Conservation (phyloP, 2,329 filamentous ascomycete genomes). For the Torrubiellomyces zombiae region DNA sequence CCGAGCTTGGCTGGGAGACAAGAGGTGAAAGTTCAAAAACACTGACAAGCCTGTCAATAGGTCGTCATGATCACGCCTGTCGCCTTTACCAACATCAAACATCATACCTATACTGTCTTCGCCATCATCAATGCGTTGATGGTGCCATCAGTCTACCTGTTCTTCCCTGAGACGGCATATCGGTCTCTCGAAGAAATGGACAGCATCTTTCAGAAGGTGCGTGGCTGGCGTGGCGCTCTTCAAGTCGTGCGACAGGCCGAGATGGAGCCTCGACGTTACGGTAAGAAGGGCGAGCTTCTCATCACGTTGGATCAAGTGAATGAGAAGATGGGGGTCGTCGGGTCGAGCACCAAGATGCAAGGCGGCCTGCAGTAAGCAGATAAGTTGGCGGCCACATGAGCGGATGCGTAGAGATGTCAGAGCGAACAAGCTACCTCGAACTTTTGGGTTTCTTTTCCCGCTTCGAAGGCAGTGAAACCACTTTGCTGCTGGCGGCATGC, state of each 20-base stretch:
- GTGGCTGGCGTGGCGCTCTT: slow-evolving; percentile 21
- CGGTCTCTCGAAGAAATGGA: slow-evolving; percentile 52
- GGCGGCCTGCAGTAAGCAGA: too few relatives aligned
- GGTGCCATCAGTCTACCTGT: slow-evolving; percentile 40
- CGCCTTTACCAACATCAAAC: slow-evolving; percentile 37
- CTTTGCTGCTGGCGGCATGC: too few relatives aligned
- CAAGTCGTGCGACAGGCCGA: slow-evolving; percentile 19
- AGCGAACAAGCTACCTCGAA: too few relatives aligned
- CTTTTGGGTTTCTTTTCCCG: too few relatives aligned
- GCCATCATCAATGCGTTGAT: slow-evolving; percentile 47
- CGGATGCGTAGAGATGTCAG: too few relatives aligned
- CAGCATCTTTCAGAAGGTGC: slow-evolving; percentile 41
- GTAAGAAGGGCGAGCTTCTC: slow-evolving; percentile 41
- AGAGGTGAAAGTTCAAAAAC: too few relatives aligned
- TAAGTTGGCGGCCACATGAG: too few relatives aligned
- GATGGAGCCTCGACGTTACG: slow-evolving; percentile 37
- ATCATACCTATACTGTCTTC: slow-evolving; percentile 49
- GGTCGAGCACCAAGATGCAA: too few relatives aligned
- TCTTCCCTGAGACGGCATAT: slow-evolving; percentile 49
- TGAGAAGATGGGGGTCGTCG: too few relatives aligned
- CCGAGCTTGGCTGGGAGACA: too few relatives aligned
- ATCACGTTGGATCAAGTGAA: slow-evolving; percentile 26
- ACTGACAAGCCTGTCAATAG: slow-evolving; percentile 6
- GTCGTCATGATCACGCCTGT: slow-evolving; percentile 47
- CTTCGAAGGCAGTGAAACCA: too few relatives aligned